phyloP scores from a whole-genome alignment of 2,329 filamentous ascomycete species.

The Clonostachys byssicola region DNA sequence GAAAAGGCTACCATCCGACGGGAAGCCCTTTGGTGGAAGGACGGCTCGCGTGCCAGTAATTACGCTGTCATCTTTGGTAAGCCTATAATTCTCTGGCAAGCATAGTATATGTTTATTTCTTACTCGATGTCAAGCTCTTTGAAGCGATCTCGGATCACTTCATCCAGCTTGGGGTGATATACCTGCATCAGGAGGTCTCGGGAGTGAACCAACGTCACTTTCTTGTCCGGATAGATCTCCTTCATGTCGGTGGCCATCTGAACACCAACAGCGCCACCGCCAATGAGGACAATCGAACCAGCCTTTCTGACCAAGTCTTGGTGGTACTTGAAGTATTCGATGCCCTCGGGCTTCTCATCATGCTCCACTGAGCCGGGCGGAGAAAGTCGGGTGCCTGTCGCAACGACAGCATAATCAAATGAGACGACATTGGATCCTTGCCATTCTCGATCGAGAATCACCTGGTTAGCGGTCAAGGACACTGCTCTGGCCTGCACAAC shows the following conservation, averaged over 20 bases:
- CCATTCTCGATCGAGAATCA: conserved; percentile 16
- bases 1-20: no score
- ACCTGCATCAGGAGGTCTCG: conserved; percentile 13
- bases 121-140: no score
- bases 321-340: conserved; percentile 27
- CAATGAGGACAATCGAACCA: conserved; percentile 42
- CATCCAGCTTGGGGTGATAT: no score
- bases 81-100: no score
- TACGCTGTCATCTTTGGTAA: no score
- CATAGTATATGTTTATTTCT: no score
- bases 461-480: conserved; percentile 34
- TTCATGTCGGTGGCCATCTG: conserved; percentile 59
- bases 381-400: conserved; percentile 51
- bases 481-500: conserved; percentile 23
- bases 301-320: conserved; percentile 39
- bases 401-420: conserved; percentile 53
- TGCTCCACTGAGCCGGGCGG: conserved; percentile 38
- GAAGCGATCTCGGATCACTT: no score
- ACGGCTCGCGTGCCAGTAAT: no score
- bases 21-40: no score
- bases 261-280: conserved; percentile 58
- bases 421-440: conserved; percentile 20
- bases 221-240: conserved; percentile 48
- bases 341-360: conserved; percentile 30
- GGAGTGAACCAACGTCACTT: conserved; percentile 54